Conservation (phyloP, 441 rosid genomes). For the Erodium moschatum region DNA sequence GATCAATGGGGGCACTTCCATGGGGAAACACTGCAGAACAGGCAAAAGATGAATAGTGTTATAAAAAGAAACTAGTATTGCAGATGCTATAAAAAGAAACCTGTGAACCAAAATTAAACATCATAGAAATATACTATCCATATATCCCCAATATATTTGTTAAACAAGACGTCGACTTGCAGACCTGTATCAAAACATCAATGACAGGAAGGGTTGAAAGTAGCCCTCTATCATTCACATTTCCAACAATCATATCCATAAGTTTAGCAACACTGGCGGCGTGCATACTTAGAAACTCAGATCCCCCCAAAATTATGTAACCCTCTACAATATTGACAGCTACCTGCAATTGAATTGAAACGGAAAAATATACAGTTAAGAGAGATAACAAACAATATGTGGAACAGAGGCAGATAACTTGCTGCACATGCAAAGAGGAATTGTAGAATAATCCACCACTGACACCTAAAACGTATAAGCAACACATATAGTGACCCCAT, state of each 20-base stretch:
- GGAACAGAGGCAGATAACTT: not conserved
- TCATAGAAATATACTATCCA: not conserved
- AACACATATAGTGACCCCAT: not conserved
- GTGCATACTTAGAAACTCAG: slow-evolving; percentile 68
- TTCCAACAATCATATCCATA: slow-evolving; percentile 88
- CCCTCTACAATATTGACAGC: slow-evolving; percentile 74
- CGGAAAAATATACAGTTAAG: not conserved
- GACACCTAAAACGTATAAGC: slow-evolving; percentile 4
- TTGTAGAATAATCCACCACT: not conserved
- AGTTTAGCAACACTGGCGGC: slow-evolving; percentile 75
- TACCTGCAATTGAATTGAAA: slow-evolving; percentile 43
- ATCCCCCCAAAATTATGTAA: slow-evolving; percentile 74
- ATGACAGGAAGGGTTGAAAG: slow-evolving; percentile 74
- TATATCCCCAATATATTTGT: not conserved
- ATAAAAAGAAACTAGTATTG: too few relatives aligned
- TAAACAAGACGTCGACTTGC: not conserved
- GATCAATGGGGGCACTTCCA: slow-evolving; percentile 77
- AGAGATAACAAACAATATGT: not conserved
- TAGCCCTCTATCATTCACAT: slow-evolving; percentile 82
- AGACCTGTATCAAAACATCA: slow-evolving; percentile 84
- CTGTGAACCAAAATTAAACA: slow-evolving; percentile 1
- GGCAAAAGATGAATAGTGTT: slow-evolving; percentile 9
- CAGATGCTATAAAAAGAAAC: not conserved
- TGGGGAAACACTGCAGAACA: slow-evolving; percentile 68
- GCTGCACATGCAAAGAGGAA: not conserved